Percentiles rank a stretch among this genome's conserved stretches.
Conservation (phyloP, 108 stramenopile genomes). For the Nitzschia inconspicua region DNA sequence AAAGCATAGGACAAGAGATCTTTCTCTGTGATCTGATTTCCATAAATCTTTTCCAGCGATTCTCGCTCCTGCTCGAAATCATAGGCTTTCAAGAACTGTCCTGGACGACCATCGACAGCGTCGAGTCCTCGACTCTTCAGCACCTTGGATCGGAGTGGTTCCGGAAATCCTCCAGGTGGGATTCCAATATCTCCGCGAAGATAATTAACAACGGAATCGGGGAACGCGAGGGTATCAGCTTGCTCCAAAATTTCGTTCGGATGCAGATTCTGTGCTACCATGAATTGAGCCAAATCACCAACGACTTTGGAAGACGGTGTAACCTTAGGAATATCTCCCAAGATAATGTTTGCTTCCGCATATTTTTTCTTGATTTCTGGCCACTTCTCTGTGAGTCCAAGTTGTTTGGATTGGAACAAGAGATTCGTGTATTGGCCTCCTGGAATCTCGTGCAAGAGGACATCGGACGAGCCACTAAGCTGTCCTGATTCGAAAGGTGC, state of each 20-base stretch:
- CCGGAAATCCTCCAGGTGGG: slow-evolving; percentile 93
- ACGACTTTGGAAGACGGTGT: slow-evolving; percentile 94
- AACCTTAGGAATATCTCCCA: slow-evolving; percentile 97
- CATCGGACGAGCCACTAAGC: slow-evolving; percentile 83
- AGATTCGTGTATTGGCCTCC: slow-evolving; percentile 97
- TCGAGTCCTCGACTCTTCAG: slow-evolving; percentile 65
- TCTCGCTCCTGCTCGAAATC: slow-evolving; percentile 69
- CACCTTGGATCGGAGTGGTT: slow-evolving; percentile 81
- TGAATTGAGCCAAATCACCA: slow-evolving; percentile 95
- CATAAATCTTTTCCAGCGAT: slow-evolving; percentile 58
- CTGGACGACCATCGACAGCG: slow-evolving; percentile 84
- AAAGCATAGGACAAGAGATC: slow-evolving; percentile 86
- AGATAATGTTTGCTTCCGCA: slow-evolving; percentile 86
- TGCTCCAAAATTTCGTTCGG: slow-evolving; percentile 78
- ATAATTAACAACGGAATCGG: slow-evolving; percentile 88
- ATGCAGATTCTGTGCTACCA: slow-evolving; percentile 86
- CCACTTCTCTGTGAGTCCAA: slow-evolving; percentile 93
- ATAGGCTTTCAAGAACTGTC: slow-evolving; percentile 74
- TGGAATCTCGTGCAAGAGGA: slow-evolving; percentile 96
- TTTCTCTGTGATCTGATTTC: slow-evolving; percentile 60
- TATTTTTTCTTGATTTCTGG: slow-evolving; percentile 83
- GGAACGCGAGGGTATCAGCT: slow-evolving; percentile 88
- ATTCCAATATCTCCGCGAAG: slow-evolving; percentile 88
- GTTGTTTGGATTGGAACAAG: slow-evolving; percentile 87
- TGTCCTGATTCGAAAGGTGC: slow-evolving; percentile 93